Evolutionary conservation across 345 rosid genomes (phyloP).

Genomic region (Noccaea caerulescens): DNA sequence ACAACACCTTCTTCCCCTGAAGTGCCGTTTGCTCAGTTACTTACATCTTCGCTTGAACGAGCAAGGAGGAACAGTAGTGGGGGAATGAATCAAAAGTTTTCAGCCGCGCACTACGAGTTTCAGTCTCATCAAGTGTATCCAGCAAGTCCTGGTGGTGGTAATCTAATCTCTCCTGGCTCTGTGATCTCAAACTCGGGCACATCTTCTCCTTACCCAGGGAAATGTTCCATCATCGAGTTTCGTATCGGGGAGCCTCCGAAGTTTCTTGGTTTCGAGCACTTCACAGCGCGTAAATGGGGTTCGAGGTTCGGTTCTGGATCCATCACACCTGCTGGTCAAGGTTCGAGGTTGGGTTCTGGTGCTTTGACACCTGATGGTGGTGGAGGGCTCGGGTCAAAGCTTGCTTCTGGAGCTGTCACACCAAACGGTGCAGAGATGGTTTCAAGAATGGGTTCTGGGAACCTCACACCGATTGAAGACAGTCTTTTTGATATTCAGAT

Average conservation of each 20-base stretch:
- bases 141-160: slow-evolving; percentile 81
- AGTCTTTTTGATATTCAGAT: slow-evolving; percentile 58
- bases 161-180: slow-evolving; percentile 79
- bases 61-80: slow-evolving; percentile 59
- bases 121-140: slow-evolving; percentile 62
- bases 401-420: slow-evolving; percentile 73
- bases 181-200: slow-evolving; percentile 64
- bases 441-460: slow-evolving; percentile 70
- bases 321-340: slow-evolving; percentile 76
- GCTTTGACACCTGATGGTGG: slow-evolving; percentile 70
- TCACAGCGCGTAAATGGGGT: slow-evolving; percentile 75
- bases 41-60: slow-evolving; percentile 68
- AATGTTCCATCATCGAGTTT: slow-evolving; percentile 61
- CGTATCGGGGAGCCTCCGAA: slow-evolving; percentile 69
- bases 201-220: slow-evolving; percentile 84
- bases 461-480: slow-evolving; percentile 59
- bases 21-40: slow-evolving; percentile 93
- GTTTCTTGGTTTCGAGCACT: slow-evolving; percentile 68
- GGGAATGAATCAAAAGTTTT: slow-evolving; percentile 62
- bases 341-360: slow-evolving; percentile 82
- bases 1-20: slow-evolving; percentile 85
- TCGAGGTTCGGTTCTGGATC: slow-evolving; percentile 89
- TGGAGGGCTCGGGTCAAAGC: slow-evolving; percentile 60
- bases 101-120: slow-evolving; percentile 54
- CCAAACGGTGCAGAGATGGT: slow-evolving; percentile 64